Base-by-base conservation (phyloP, 1,284 basidiomycete genomes). In the Fomitopsis palustris region DNA sequence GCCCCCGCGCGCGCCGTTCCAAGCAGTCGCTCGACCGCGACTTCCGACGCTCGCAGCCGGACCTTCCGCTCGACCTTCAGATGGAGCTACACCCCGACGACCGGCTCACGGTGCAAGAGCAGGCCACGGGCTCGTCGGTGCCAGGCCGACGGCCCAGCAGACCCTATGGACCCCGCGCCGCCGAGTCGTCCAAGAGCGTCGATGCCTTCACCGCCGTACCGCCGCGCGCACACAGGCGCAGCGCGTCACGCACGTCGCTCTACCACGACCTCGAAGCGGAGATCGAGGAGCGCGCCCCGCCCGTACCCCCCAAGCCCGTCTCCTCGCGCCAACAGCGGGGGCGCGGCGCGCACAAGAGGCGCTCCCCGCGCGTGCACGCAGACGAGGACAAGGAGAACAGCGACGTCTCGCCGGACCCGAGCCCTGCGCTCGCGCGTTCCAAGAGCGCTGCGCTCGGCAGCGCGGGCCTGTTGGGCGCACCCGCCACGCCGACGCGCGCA, bases 401-500 rank as follows among this genome's bases (percentile, higher is more conserved):
- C 42, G 38, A 58, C 8, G 37, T 55, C 16, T 57, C 62, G 1
- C 64, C 66, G 10, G 7, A 16, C 9, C 52, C 52, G 31, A 43
- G 38, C 23, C 47, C 52, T 7, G 23, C 27, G 27, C 25, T 42
- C 23, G 47, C 42, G 4, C 38, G 51, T 9, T 54, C 53, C 8
- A 53, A 45, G 41, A 51, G 16, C 17, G 38, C 52, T 39, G 38
- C 23, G 8, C 37, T 42, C 27, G 12, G 21, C 2, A 8, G n/a
- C 8, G 10, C 14, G 12, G 27, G 47, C 56, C n/a, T n/a, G n/a
- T n/a, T n/a, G n/a, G 45, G 10, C 57, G 55, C 61, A 12, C 65
- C 70, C 17, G 51, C 65, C 41, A 71, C 70, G 41, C 69, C 72
- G 33, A 58, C 64, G 16, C 70, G 71, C 43, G 57, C 68, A 29